These are phyloP conservation scores for Cladophialophora psammophila DNA, from an alignment of 2,329 filamentous ascomycete species.

Conservation along the genomic window DNA sequence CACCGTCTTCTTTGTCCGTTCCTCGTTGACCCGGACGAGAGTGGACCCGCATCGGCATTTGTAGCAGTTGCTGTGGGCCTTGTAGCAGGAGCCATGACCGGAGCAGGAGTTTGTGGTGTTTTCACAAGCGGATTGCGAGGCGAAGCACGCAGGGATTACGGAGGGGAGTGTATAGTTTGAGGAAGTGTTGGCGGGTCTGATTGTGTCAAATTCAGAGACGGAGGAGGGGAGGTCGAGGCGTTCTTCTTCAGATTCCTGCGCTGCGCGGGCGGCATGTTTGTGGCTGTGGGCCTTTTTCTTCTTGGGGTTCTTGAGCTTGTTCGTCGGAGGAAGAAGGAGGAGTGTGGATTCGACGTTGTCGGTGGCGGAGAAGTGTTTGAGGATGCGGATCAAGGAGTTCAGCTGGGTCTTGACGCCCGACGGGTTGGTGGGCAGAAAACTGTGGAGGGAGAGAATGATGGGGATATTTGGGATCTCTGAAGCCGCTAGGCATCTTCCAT, in stretches of 20 bases:
- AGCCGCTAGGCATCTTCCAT: constrained; percentile 33
- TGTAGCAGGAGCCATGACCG: constrained; percentile 77
- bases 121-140: constrained; percentile 71
- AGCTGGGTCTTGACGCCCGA: constrained; percentile 41
- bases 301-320: constrained; percentile 28
- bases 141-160: constrained; percentile 76
- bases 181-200: constrained; percentile 46
- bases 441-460: constrained; percentile 51
- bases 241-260: constrained; percentile 31
- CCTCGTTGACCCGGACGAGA: constrained; percentile 54
- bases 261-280: constrained; percentile 28
- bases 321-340: constrained; percentile 58
- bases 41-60: constrained; percentile 76
- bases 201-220: constrained; percentile 46
- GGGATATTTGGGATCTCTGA: constrained; percentile 40
- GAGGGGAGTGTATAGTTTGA: constrained; percentile 50
- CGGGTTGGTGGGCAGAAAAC: constrained; percentile 49
- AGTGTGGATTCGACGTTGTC: constrained; percentile 65
- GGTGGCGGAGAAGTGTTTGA: constrained; percentile 57
- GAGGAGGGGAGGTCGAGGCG: constrained; percentile 43
- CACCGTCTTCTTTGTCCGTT: constrained; percentile 66
- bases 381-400: constrained; percentile 36
- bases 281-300: constrained; percentile 28
- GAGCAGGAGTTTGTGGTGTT: constrained; percentile 79
- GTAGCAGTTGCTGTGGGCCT: constrained; percentile 76